Conservation (phyloP, 352 stramenopile genomes). For the Pilasporangium apinafurcum region DNA sequence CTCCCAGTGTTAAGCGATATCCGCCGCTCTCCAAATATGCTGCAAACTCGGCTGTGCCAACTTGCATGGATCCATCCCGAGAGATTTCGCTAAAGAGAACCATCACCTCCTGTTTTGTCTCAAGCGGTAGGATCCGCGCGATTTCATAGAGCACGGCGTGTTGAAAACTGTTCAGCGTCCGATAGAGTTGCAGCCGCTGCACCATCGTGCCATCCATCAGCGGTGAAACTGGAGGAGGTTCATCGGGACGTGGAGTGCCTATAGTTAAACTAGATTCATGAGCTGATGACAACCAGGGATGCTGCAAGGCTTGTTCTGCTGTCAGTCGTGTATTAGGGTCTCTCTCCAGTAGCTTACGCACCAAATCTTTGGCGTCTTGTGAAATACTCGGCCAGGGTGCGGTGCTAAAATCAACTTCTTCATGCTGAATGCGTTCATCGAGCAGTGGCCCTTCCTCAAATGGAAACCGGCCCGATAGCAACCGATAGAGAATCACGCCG, state of each 20-base stretch:
- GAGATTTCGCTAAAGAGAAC: conserved; percentile 68
- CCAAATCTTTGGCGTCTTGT: conserved; percentile 46
- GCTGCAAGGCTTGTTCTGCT: conserved; percentile 52
- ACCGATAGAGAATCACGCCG: conserved; percentile 66
- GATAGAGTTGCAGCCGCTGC: conserved; percentile 69
- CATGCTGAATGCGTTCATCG: conserved; percentile 55
- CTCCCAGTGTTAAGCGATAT: conserved; percentile 53
- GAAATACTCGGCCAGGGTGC: conserved; percentile 49
- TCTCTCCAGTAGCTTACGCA: conserved; percentile 35
- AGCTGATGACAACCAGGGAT: conserved; percentile 48
- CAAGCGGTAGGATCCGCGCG: conserved; percentile 36
- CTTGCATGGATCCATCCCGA: conserved; percentile 26
- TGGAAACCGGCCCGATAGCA: conserved; percentile 56
- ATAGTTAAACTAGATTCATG: too few species aligned
- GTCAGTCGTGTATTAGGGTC: conserved; percentile 37
- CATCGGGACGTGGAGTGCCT: too few species aligned
- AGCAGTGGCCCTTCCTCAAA: conserved; percentile 53
- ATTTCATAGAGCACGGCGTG: conserved; percentile 60
- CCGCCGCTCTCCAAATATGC: conserved; percentile 40
- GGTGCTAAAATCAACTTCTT: conserved; percentile 45
- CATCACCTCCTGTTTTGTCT: conserved; percentile 46
- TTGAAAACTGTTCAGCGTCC: conserved; percentile 64
- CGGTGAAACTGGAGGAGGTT: conserved; percentile 14
- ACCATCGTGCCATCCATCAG: conserved; percentile 59
- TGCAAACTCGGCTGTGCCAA: conserved; percentile 52